A percentile compares a stretch with the other conserved stretches of the same genome.
These are phyloP conservation scores for Suillus spraguei DNA, from an alignment of 768 basidiomycete species.

Conservation along the genomic window DNA sequence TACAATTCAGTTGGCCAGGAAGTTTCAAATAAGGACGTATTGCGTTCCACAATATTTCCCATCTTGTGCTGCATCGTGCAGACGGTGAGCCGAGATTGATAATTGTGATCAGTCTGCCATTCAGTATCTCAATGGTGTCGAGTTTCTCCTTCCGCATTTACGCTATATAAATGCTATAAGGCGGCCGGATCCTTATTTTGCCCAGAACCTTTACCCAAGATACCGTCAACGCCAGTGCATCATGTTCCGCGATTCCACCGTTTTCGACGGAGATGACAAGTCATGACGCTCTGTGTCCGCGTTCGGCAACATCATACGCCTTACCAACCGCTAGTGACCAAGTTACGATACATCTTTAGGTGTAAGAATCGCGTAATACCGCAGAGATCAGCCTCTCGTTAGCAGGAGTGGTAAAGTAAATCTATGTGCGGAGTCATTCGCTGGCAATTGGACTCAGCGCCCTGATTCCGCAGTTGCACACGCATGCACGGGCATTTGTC, in stretches of 20 bases:
- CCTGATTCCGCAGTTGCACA: neutral
- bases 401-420: too few species aligned
- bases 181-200: slow-evolving; percentile 5
- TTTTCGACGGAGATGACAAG: slow-evolving; percentile 8
- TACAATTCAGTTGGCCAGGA: neutral
- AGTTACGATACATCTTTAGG: neutral
- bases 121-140: neutral
- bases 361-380: neutral
- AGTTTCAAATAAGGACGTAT: slow-evolving; percentile 4
- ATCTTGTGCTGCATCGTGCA: slow-evolving; percentile 1
- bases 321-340: slow-evolving; percentile 1
- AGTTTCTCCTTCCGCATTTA: slow-evolving; percentile 1
- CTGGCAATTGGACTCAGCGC: neutral
- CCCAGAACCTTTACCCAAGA: slow-evolving; percentile 5
- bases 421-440: neutral
- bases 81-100: neutral
- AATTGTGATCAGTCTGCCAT: neutral
- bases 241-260: slow-evolving; percentile 7
- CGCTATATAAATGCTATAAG: slow-evolving; percentile 1
- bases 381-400: neutral
- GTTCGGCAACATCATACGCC: slow-evolving; percentile 8
- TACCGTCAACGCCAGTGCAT: neutral
- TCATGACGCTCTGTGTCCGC: slow-evolving; percentile 1
- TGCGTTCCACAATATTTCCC: slow-evolving; percentile 2
- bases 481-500: too few species aligned